Percentiles rank a stretch among this genome's conserved stretches.
Conservation (phyloP, 2,329 filamentous ascomycete species). For the Talaromyces sp. region DNA sequence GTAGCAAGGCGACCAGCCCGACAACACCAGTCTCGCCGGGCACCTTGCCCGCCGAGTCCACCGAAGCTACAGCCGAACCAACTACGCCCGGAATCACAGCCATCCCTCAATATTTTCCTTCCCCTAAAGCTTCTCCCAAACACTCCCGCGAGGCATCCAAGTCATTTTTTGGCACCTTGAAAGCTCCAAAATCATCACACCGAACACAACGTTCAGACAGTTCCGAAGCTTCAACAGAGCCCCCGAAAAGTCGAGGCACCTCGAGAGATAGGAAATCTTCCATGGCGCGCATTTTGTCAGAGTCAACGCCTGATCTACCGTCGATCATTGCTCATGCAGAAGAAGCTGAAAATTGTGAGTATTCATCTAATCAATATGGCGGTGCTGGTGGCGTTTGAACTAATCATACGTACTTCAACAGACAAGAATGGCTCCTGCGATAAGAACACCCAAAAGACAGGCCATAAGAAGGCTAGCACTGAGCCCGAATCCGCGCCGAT, state of each 20-base stretch:
- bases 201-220: slow-evolving; percentile 45
- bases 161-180: slow-evolving; percentile 52
- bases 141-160: slow-evolving; percentile 49
- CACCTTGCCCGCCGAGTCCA: slow-evolving; percentile 27
- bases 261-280: slow-evolving; percentile 46
- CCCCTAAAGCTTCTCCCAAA: slow-evolving; percentile 43
- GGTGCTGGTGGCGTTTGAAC: too few species aligned
- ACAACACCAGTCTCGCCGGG: slow-evolving; percentile 33
- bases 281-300: slow-evolving; percentile 40
- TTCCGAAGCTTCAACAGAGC: slow-evolving; percentile 39
- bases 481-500: slow-evolving; percentile 32
- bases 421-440: slow-evolving; percentile 24
- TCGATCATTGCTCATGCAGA: slow-evolving; percentile 32
- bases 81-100: slow-evolving; percentile 48
- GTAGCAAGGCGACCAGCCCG: slow-evolving; percentile 32
- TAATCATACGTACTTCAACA: too few species aligned
- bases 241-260: slow-evolving; percentile 46
- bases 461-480: slow-evolving; percentile 29
- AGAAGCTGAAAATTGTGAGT: slow-evolving; percentile 33
- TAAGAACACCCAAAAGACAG: slow-evolving; percentile 25
- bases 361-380: background rate
- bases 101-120: slow-evolving; percentile 49
- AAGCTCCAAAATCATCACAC: slow-evolving; percentile 50
- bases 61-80: slow-evolving; percentile 28
- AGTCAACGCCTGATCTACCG: slow-evolving; percentile 47